A percentile compares a stretch with the other conserved stretches of the same genome.
Evolutionary conservation across 1,284 basidiomycete species (phyloP).

Genomic region (Tilletiopsis washingtonensis): DNA sequence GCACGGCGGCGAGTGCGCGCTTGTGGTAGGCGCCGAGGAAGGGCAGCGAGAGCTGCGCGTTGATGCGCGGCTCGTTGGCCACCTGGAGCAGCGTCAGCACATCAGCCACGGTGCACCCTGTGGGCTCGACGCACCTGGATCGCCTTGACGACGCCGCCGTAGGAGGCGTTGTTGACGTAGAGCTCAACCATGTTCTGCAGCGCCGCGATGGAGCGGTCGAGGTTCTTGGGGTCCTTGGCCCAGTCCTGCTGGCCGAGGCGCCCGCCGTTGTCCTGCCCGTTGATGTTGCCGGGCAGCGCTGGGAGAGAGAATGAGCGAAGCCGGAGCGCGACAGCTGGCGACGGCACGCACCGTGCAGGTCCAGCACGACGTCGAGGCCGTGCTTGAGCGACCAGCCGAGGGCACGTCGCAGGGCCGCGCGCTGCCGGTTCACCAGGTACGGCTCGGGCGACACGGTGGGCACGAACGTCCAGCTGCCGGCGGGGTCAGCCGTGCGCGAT

Average conservation of each 20-base stretch:
- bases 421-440: not conserved
- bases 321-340: too few relatives aligned
- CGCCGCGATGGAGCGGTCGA: not conserved
- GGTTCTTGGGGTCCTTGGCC: slow-evolving; percentile 1
- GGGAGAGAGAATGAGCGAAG: too few relatives aligned
- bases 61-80: slow-evolving; percentile 4
- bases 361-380: slow-evolving; percentile 46
- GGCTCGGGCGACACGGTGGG: not conserved
- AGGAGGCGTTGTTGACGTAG: slow-evolving; percentile 10
- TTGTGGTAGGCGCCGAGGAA: slow-evolving; percentile 36
- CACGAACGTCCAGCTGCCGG: not conserved
- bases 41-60: slow-evolving; percentile 4
- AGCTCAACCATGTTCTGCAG: slow-evolving; percentile 6
- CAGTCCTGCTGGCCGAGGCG: not conserved
- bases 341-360: too few relatives aligned
- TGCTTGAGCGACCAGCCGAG: slow-evolving; percentile 8
- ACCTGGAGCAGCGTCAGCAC: too few relatives aligned
- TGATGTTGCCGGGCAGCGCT: slow-evolving; percentile 32
- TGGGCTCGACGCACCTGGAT: slow-evolving; percentile 3
- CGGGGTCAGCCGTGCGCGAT: not conserved
- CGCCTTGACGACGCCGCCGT: slow-evolving; percentile 16
- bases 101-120: not conserved
- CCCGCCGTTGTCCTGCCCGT: slow-evolving; percentile 9
- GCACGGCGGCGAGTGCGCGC: slow-evolving; percentile 36
- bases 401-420: slow-evolving; percentile 1